Evolutionary conservation across 805 yeast genomes (phyloP).

Genomic region (Myxozyma monticola): DNA sequence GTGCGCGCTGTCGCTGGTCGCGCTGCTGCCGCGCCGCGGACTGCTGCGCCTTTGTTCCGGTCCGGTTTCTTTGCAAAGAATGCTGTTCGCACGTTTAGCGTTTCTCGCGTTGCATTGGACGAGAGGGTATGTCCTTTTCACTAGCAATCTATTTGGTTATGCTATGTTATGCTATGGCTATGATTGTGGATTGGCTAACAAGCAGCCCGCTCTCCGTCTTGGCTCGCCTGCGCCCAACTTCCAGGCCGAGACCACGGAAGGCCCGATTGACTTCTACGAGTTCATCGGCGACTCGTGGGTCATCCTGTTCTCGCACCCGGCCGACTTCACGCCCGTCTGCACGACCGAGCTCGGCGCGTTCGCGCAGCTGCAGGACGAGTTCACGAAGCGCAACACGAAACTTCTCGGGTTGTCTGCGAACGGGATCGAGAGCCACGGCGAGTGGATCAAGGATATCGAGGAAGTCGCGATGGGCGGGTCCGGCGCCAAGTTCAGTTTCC

Average conservation of each 20-base stretch:
- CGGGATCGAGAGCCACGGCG: slow-evolving; percentile 75
- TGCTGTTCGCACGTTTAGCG: slow-evolving; percentile 18
- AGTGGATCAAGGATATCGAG: slow-evolving; percentile 91
- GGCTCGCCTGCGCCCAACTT: slow-evolving; percentile 83
- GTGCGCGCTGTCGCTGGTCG: slow-evolving; percentile 1
- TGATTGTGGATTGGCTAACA: neutral
- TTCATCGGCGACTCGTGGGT: slow-evolving; percentile 86
- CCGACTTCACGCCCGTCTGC: slow-evolving; percentile 95
- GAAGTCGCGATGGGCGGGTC: slow-evolving; percentile 55
- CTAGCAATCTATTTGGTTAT: neutral
- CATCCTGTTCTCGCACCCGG: slow-evolving; percentile 90
- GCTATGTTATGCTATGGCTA: neutral
- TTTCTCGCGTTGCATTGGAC: slow-evolving; percentile 11
- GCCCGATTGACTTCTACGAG: slow-evolving; percentile 83
- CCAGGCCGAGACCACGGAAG: slow-evolving; percentile 78
- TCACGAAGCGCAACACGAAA: slow-evolving; percentile 82
- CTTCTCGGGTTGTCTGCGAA: slow-evolving; percentile 90
- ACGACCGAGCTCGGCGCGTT: slow-evolving; percentile 96
- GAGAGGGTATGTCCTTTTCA: slow-evolving; percentile 1
- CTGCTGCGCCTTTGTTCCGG: neutral
- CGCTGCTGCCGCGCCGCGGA: slow-evolving; percentile 4
- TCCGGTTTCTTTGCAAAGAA: no score
- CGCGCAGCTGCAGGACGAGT: slow-evolving; percentile 88
- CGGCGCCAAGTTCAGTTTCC: slow-evolving; percentile 75
- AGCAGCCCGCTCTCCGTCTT: slow-evolving; percentile 58